phyloP scores from a whole-genome alignment of 139 green algal species.

The Chlamydomonas schloesseri region DNA sequence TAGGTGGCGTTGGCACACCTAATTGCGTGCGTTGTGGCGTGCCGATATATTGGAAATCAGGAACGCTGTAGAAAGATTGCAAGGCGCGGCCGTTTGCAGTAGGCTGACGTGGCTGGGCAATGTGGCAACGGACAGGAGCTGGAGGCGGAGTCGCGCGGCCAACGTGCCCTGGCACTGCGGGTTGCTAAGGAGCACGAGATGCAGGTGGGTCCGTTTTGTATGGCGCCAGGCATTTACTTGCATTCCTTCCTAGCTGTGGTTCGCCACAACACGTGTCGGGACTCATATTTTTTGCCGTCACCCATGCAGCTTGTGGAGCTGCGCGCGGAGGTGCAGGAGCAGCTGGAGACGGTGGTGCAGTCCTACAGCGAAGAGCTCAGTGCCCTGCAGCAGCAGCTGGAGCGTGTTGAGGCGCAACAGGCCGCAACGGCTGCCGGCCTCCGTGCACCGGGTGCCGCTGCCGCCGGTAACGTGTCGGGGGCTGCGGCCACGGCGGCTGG shows the following conservation, averaged over 20 bases:
- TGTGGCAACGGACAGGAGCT: conserved; percentile 30
- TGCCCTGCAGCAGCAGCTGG: conserved; percentile 34
- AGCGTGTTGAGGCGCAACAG: conserved; percentile 21
- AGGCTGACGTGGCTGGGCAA: too few relatives aligned
- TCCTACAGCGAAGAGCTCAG: conserved; percentile 41
- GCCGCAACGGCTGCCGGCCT: neutral
- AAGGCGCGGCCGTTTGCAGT: too few relatives aligned
- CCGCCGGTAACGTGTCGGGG: neutral
- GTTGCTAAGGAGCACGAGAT: neutral
- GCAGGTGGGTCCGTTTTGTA: neutral
- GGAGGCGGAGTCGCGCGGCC: neutral
- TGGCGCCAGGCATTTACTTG: too few relatives aligned
- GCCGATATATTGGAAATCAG: too few relatives aligned
- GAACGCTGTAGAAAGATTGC: too few relatives aligned
- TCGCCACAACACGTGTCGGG: too few relatives aligned
- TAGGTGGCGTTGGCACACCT: neutral
- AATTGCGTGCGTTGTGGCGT: too few relatives aligned
- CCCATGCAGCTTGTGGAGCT: neutral
- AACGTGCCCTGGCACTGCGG: neutral
- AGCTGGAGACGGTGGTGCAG: conserved; percentile 40
- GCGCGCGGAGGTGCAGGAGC: conserved; percentile 6
- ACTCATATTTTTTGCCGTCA: too few relatives aligned
- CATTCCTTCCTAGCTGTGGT: too few relatives aligned
- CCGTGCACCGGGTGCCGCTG: too few relatives aligned
- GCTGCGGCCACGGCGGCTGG: neutral